Percentiles rank a stretch among this genome's conserved stretches.
Conservation (phyloP, 495 filamentous ascomycete species). For the Niebla homalea region DNA sequence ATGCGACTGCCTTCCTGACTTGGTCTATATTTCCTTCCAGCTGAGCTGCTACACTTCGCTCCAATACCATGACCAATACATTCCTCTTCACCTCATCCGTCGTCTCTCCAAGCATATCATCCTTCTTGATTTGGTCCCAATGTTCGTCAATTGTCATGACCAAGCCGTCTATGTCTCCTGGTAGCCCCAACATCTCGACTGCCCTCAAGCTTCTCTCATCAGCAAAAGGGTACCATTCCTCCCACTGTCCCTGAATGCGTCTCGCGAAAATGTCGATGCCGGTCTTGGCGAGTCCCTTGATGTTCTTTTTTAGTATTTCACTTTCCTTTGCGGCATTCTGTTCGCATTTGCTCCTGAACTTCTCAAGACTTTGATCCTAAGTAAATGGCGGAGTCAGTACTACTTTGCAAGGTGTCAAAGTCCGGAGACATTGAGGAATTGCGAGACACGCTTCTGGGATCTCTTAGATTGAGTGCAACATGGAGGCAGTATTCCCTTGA, state of each 20-base stretch:
- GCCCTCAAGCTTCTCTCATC: conserved; percentile 18
- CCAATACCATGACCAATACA: conserved; percentile 14
- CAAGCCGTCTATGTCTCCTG: conserved; percentile 16
- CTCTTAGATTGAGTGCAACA: too few relatives aligned
- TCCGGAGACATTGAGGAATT: too few relatives aligned
- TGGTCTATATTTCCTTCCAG: conserved; percentile 14
- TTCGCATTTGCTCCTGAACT: conserved; percentile 6
- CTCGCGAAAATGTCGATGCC: conserved; percentile 22
- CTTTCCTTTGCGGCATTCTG: conserved; percentile 10
- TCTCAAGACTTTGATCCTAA: conserved; percentile 6
- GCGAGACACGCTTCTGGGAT: too few relatives aligned
- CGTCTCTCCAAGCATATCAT: conserved; percentile 7
- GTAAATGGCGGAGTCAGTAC: too few relatives aligned
- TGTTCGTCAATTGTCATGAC: conserved; percentile 15
- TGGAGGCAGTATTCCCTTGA: too few relatives aligned
- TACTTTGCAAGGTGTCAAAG: too few relatives aligned
- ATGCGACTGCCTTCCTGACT: not conserved
- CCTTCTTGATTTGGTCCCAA: conserved; percentile 16
- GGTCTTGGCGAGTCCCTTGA: conserved; percentile 23
- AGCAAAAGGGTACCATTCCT: conserved; percentile 18
- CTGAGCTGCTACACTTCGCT: conserved; percentile 12
- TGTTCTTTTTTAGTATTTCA: conserved; percentile 12
- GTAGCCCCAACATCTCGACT: conserved; percentile 19
- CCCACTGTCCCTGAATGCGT: conserved; percentile 22
- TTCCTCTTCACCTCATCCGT: conserved; percentile 12